phyloP scores from a whole-genome alignment of 2,329 filamentous ascomycete genomes.

The Colletotrichum sp. region DNA sequence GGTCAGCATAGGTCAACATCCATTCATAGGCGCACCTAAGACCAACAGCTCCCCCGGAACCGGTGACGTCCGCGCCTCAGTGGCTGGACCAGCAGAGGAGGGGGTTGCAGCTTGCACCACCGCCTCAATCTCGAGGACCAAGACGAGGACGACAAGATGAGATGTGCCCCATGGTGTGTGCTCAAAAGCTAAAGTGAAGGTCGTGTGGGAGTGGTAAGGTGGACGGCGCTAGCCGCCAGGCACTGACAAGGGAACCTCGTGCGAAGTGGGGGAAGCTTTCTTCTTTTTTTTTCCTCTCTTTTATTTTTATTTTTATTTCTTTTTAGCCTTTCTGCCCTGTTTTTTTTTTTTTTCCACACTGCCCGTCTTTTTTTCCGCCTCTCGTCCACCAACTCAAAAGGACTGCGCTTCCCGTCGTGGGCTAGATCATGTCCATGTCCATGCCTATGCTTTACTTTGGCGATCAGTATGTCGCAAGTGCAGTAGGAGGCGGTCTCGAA shows the following conservation, averaged over 20 bases:
- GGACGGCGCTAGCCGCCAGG: not conserved
- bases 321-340: not conserved
- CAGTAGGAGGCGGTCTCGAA: not conserved
- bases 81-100: not conserved
- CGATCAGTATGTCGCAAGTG: not conserved
- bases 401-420: not conserved
- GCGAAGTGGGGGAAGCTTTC: not conserved
- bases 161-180: not conserved
- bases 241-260: slow-evolving; percentile 20
- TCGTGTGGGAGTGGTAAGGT: not conserved
- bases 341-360: not conserved
- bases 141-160: not conserved
- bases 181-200: not conserved
- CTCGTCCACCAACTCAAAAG: not conserved
- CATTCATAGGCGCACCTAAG: not conserved
- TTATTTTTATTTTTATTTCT: not conserved
- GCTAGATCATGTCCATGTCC: not conserved
- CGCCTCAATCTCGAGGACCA: not conserved
- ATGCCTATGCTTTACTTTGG: not conserved
- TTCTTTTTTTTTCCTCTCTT: not conserved
- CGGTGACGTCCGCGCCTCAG: slow-evolving; percentile 2
- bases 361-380: not conserved
- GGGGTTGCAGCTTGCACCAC: not conserved
- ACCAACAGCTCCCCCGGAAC: not conserved
- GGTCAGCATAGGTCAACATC: not conserved